A percentile compares a stretch with the other conserved stretches of the same genome.
Conservation (phyloP, 306 rosid genomes). For the Prunus padus region DNA sequence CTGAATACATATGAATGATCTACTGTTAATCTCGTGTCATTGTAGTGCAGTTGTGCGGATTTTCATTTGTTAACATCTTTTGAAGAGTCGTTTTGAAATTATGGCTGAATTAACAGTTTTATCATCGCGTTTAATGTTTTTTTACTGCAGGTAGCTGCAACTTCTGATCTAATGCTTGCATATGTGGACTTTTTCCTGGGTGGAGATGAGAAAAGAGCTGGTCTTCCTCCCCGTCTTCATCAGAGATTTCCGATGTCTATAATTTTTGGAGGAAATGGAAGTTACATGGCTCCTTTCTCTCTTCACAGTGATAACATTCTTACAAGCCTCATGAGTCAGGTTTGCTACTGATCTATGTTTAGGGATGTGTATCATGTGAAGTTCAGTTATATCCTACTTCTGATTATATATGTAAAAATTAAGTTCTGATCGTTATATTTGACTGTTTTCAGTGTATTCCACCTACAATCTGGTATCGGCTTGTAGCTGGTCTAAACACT, state of each 20-base stretch:
- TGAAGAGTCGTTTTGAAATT: background rate
- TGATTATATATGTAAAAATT: constrained; percentile 6
- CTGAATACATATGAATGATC: background rate
- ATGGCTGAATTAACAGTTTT: background rate
- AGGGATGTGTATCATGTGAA: constrained; percentile 16
- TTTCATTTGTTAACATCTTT: background rate
- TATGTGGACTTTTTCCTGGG: constrained; percentile 92
- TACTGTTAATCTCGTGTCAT: background rate
- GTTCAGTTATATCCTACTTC: constrained; percentile 11
- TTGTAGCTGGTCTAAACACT: constrained; percentile 94
- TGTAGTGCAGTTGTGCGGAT: background rate
- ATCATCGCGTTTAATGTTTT: background rate
- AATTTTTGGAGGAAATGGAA: constrained; percentile 94
- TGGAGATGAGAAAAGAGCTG: constrained; percentile 91
- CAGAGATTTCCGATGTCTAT: constrained; percentile 85
- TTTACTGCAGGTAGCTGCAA: constrained; percentile 72
- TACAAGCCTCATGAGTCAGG: constrained; percentile 92
- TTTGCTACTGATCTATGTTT: constrained; percentile 29
- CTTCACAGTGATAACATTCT: constrained; percentile 80
- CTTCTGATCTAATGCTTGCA: constrained; percentile 88
- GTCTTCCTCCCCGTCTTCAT: constrained; percentile 74
- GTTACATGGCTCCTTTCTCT: constrained; percentile 87
- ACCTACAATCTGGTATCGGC: constrained; percentile 92
- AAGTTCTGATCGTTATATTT: constrained; percentile 23
- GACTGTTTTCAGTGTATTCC: constrained; percentile 61